These are phyloP conservation scores for Chaetomidium leptoderma DNA, from an alignment of 495 filamentous ascomycete species.

Conservation along the genomic window DNA sequence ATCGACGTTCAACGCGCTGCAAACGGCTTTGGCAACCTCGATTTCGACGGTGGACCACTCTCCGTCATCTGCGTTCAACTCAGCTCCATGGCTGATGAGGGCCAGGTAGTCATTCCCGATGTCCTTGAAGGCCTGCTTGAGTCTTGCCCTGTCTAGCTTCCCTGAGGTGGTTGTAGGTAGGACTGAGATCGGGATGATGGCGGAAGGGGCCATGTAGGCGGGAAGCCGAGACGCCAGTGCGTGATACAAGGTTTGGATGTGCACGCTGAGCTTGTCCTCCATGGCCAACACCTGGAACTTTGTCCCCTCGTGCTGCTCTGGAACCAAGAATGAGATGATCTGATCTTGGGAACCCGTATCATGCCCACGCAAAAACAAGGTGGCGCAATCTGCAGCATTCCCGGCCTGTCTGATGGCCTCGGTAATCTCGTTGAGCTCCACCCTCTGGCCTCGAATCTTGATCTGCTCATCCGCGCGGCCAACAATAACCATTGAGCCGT, in stretches of 20 bases:
- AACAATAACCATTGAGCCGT: slow-evolving; percentile 66
- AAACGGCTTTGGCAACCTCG: slow-evolving; percentile 44
- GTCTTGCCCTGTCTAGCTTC: slow-evolving; percentile 51
- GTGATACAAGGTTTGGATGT: slow-evolving; percentile 40
- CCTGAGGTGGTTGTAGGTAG: slow-evolving; percentile 61
- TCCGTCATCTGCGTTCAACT: slow-evolving; percentile 34
- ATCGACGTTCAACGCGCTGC: slow-evolving; percentile 41
- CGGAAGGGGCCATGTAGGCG: slow-evolving; percentile 63
- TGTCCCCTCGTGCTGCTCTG: slow-evolving; percentile 18
- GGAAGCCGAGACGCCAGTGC: slow-evolving; percentile 46
- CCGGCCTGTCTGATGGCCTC: slow-evolving; percentile 43
- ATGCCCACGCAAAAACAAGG: slow-evolving; percentile 41
- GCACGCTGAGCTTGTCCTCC: slow-evolving; percentile 9
- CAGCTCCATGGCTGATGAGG: slow-evolving; percentile 21
- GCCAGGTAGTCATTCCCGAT: slow-evolving; percentile 21
- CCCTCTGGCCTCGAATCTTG: slow-evolving; percentile 74
- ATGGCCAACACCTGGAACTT: slow-evolving; percentile 29
- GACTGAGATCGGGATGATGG: slow-evolving; percentile 59
- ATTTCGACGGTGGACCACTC: slow-evolving; percentile 51
- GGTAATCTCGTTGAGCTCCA: slow-evolving; percentile 76
- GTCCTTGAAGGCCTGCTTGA: slow-evolving; percentile 19
- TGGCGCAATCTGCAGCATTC: slow-evolving; percentile 49
- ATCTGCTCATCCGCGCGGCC: slow-evolving; percentile 75
- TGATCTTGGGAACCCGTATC: slow-evolving; percentile 32
- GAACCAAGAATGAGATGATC: slow-evolving; percentile 58